These are phyloP conservation scores for Pseudofabraea citricarpa DNA, from an alignment of 2,329 filamentous ascomycete genomes.

Conservation along the genomic window DNA sequence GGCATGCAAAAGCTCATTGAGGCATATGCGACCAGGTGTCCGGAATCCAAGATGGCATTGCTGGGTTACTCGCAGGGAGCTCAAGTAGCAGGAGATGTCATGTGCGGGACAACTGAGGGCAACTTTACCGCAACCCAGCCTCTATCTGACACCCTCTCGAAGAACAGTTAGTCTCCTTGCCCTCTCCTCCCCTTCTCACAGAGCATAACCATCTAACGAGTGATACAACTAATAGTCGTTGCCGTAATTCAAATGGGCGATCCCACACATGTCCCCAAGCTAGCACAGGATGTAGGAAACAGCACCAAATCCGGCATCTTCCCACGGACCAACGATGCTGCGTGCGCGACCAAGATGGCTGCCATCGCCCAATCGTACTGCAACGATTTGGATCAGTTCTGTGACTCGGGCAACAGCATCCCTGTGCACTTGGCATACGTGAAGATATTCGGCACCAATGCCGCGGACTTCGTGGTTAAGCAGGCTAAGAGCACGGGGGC, in stretches of 20 bases:
- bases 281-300: constrained; percentile 27
- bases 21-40: constrained; percentile 26
- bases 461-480: constrained; percentile 1
- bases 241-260: constrained; percentile 33
- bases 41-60: constrained; percentile 27
- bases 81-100: constrained; percentile 24
- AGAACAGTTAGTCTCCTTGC: neutral
- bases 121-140: constrained; percentile 16
- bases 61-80: constrained; percentile 31
- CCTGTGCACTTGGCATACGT: constrained; percentile 10
- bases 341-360: neutral
- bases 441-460: constrained; percentile 8
- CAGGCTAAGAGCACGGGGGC: neutral
- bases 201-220: no score
- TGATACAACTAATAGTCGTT: no score
- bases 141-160: constrained; percentile 10
- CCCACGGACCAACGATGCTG: constrained; percentile 9
- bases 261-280: constrained; percentile 25
- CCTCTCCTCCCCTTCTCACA: neutral
- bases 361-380: constrained; percentile 13
- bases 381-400: constrained; percentile 12
- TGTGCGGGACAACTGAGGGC: constrained; percentile 19
- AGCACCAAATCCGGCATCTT: constrained; percentile 21
- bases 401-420: constrained; percentile 10
- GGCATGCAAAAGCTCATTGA: constrained; percentile 26